A percentile compares a stretch with the other conserved stretches of the same genome.
These are phyloP conservation scores for Lactarius tabidus DNA, from an alignment of 768 basidiomycete genomes.

Conservation along the genomic window DNA sequence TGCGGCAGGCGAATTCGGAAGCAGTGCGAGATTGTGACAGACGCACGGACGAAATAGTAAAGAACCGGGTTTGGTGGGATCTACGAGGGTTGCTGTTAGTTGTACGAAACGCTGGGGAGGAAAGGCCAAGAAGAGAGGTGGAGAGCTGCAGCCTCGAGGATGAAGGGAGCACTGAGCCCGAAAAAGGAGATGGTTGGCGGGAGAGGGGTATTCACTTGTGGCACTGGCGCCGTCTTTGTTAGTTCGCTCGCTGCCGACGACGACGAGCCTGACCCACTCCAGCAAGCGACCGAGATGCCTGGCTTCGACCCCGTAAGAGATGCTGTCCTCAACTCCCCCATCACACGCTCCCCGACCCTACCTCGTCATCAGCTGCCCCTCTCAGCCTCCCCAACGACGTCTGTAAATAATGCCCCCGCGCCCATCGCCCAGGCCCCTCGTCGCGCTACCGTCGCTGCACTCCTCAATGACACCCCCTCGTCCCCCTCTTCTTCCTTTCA, in stretches of 20 bases:
- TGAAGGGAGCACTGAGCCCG: conserved; percentile 21
- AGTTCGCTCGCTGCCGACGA: conserved; percentile 15
- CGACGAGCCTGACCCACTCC: conserved; percentile 9
- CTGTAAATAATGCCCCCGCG: conserved; percentile 38
- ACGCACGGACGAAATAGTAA: conserved; percentile 10
- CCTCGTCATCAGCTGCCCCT: conserved; percentile 29
- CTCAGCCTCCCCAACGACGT: conserved; percentile 32
- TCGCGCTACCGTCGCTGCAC: conserved; percentile 71
- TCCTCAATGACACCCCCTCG: conserved; percentile 60
- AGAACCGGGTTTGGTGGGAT: conserved; percentile 19
- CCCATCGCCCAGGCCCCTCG: conserved; percentile 38
- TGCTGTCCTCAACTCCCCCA: conserved; percentile 76
- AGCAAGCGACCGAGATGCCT: conserved; percentile 43
- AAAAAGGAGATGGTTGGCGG: conserved; percentile 18
- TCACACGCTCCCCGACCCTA: conserved; percentile 44
- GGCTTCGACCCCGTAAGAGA: conserved; percentile 85
- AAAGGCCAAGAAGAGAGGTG: not conserved
- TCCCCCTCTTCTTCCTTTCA: conserved; percentile 26
- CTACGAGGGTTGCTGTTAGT: conserved; percentile 6
- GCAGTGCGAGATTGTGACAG: conserved; percentile 14
- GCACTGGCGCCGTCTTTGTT: not conserved
- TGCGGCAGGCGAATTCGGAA: conserved; percentile 13
- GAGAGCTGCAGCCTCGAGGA: conserved; percentile 6
- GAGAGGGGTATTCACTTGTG: conserved; percentile 12
- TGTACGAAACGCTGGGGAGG: not conserved